These are phyloP conservation scores for Adansonia digitata DNA, from an alignment of 345 rosid genomes.

Conservation along the genomic window DNA sequence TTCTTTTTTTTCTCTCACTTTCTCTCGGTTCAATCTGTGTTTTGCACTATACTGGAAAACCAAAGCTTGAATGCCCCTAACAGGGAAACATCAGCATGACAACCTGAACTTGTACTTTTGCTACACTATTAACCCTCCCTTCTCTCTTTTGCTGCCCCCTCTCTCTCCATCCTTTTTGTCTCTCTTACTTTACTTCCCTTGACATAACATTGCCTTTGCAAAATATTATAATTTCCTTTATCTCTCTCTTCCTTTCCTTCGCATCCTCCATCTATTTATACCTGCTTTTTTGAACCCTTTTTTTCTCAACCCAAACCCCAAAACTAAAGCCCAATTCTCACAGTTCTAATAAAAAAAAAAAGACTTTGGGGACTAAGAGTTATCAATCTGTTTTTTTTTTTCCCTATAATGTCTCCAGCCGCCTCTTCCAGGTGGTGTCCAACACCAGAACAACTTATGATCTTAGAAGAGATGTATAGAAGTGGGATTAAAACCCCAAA, in stretches of 20 bases:
- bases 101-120: slow-evolving; percentile 22
- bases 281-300: neutral
- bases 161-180: slow-evolving; percentile 21
- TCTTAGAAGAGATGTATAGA: slow-evolving; percentile 79
- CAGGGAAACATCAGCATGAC: slow-evolving; percentile 48
- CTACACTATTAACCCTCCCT: slow-evolving; percentile 17
- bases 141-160: slow-evolving; percentile 20
- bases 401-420: slow-evolving; percentile 48
- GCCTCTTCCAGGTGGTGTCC: slow-evolving; percentile 93
- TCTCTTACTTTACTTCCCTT: slow-evolving; percentile 7
- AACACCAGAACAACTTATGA: slow-evolving; percentile 92
- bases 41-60: slow-evolving; percentile 22
- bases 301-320: neutral
- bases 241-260: neutral
- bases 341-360: neutral
- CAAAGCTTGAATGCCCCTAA: slow-evolving; percentile 40
- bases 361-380: neutral
- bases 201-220: neutral
- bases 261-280: neutral
- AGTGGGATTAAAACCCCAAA: slow-evolving; percentile 77
- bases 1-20: neutral
- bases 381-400: neutral
- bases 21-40: no score
- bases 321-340: neutral
- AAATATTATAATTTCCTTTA: neutral